phyloP scores from a whole-genome alignment of 768 basidiomycete genomes.

The Termitomyces sp. region DNA sequence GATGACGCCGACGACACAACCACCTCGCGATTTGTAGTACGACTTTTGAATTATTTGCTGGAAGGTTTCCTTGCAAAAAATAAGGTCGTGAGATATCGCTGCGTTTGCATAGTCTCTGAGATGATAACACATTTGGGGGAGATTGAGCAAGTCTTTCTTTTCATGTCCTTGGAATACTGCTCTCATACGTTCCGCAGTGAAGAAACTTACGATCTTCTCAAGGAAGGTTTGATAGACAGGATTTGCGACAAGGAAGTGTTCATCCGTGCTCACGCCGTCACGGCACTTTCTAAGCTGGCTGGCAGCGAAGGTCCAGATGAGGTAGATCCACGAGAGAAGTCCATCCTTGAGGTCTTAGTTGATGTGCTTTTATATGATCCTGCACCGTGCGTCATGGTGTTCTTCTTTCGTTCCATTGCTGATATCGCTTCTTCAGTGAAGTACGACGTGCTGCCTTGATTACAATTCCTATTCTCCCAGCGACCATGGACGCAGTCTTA shows the following conservation, averaged over 20 bases:
- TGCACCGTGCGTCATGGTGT: constrained; percentile 44
- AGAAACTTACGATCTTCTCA: constrained; percentile 68
- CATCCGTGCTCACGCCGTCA: constrained; percentile 81
- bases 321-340: constrained; percentile 40
- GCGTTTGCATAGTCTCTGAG: constrained; percentile 76
- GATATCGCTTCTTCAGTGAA: constrained; percentile 44
- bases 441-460: constrained; percentile 88
- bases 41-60: constrained; percentile 67
- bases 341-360: constrained; percentile 60
- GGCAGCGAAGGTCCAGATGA: constrained; percentile 62
- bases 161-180: background rate
- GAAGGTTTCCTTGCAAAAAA: constrained; percentile 88
- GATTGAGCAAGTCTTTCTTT: constrained; percentile 63
- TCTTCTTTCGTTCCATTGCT: background rate
- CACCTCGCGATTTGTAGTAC: constrained; percentile 60
- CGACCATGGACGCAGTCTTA: constrained; percentile 64
- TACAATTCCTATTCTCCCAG: constrained; percentile 59
- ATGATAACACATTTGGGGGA: constrained; percentile 83
- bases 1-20: constrained; percentile 64
- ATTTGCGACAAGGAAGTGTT: constrained; percentile 79
- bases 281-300: constrained; percentile 75
- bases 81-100: constrained; percentile 81
- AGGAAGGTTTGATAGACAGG: constrained; percentile 68
- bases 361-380: constrained; percentile 71
- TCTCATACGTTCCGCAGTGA: constrained; percentile 47